Conservation (phyloP, 2,329 filamentous ascomycete species). For the Monosporascus sp. region DNA sequence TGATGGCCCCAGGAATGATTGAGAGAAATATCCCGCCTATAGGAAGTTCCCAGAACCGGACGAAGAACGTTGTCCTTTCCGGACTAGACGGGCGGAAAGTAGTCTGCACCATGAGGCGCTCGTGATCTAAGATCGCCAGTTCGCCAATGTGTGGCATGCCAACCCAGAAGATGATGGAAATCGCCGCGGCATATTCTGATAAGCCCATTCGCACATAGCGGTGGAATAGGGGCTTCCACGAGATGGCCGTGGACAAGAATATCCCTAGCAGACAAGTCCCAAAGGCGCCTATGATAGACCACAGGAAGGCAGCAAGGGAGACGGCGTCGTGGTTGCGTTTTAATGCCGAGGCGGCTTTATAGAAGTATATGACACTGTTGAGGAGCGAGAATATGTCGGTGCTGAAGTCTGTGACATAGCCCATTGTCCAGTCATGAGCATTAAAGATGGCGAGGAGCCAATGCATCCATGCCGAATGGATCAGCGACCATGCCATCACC, state of each 20-base stretch:
- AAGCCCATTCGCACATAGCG: slow-evolving; percentile 55
- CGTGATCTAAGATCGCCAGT: slow-evolving; percentile 51
- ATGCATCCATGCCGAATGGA: slow-evolving; percentile 62
- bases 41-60: slow-evolving; percentile 58
- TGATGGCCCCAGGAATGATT: slow-evolving; percentile 57
- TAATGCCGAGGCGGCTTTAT: slow-evolving; percentile 61
- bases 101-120: slow-evolving; percentile 49
- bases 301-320: slow-evolving; percentile 58
- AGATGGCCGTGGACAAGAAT: slow-evolving; percentile 54
- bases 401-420: slow-evolving; percentile 62
- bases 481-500: slow-evolving; percentile 63
- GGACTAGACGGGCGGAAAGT: slow-evolving; percentile 53
- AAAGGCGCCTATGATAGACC: slow-evolving; percentile 57
- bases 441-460: slow-evolving; percentile 60
- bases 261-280: slow-evolving; percentile 60
- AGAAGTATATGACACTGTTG: slow-evolving; percentile 64
- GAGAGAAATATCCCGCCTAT: slow-evolving; percentile 55
- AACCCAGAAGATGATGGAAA: slow-evolving; percentile 61
- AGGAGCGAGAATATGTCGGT: slow-evolving; percentile 62
- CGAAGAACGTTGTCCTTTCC: slow-evolving; percentile 50
- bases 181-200: slow-evolving; percentile 59
- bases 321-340: slow-evolving; percentile 51
- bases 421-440: slow-evolving; percentile 66
- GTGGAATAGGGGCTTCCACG: slow-evolving; percentile 57
- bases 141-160: slow-evolving; percentile 57